Conservation (phyloP, 2,329 filamentous ascomycete species). For the Ophiocordyceps camponoti-leonardi region DNA sequence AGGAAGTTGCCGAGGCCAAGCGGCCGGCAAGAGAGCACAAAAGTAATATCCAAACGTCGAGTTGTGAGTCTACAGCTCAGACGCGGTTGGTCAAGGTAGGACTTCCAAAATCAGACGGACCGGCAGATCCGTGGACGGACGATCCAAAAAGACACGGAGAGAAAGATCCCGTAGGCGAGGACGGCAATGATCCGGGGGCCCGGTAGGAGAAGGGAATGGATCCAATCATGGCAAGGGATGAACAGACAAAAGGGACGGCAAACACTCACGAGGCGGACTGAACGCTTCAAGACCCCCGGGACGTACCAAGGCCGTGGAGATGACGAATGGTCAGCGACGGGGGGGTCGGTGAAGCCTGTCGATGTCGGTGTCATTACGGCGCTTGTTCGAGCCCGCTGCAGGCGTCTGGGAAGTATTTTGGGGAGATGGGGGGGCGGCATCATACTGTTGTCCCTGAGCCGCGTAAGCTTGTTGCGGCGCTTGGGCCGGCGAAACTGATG, state of each 20-base stretch:
- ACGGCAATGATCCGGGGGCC: not conserved
- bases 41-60: not conserved
- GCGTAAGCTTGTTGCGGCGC: constrained; percentile 19
- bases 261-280: constrained; percentile 8
- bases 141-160: not conserved
- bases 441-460: constrained; percentile 33
- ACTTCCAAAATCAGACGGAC: not conserved
- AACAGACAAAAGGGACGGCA: constrained; percentile 1
- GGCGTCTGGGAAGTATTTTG: constrained; percentile 22
- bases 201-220: not conserved
- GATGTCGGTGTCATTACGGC: constrained; percentile 24
- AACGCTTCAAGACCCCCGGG: not conserved
- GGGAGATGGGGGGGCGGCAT: constrained; percentile 23
- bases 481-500: constrained; percentile 33
- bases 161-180: not conserved
- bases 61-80: not conserved
- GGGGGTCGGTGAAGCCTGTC: constrained; percentile 23
- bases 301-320: constrained; percentile 4
- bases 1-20: not conserved
- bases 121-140: not conserved
- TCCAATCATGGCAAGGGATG: not conserved
- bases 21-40: constrained; percentile 4
- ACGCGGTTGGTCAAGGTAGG: not conserved
- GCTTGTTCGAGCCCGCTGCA: constrained; percentile 17
- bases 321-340: constrained; percentile 12